phyloP scores from a whole-genome alignment of 345 rosid genomes.

The Psidium guajava region DNA sequence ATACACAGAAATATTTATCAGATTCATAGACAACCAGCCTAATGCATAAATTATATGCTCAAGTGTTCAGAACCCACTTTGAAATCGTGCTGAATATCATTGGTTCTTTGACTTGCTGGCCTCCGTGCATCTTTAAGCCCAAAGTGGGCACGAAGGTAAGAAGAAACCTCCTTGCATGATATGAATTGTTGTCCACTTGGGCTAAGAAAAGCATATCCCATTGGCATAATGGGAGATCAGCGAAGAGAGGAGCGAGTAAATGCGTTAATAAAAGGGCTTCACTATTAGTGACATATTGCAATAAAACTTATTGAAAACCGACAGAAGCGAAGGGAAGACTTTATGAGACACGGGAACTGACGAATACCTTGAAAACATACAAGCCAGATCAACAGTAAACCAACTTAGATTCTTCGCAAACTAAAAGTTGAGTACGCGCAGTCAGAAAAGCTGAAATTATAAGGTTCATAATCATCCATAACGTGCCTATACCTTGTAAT shows the following conservation, averaged over 20 bases:
- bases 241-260: not conserved
- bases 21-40: not conserved
- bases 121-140: constrained; percentile 14
- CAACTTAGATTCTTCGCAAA: not conserved
- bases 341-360: not conserved
- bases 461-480: not conserved
- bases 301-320: not conserved
- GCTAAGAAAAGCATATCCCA: constrained; percentile 15
- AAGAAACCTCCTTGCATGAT: constrained; percentile 60
- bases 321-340: not conserved
- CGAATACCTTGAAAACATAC: not conserved
- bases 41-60: constrained; percentile 4
- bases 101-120: constrained; percentile 4
- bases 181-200: constrained; percentile 63
- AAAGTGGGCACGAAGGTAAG: constrained; percentile 37
- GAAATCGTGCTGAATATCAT: constrained; percentile 10
- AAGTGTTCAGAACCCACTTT: constrained; percentile 22
- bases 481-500: not conserved
- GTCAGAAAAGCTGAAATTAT: not conserved
- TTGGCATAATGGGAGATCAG: not conserved
- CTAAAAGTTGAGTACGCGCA: not conserved
- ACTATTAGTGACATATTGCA: not conserved
- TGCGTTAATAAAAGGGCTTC: not conserved
- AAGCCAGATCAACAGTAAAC: not conserved
- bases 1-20: not conserved